phyloP scores from a whole-genome alignment of 768 basidiomycete species.

The Lactifluus rugatus region DNA sequence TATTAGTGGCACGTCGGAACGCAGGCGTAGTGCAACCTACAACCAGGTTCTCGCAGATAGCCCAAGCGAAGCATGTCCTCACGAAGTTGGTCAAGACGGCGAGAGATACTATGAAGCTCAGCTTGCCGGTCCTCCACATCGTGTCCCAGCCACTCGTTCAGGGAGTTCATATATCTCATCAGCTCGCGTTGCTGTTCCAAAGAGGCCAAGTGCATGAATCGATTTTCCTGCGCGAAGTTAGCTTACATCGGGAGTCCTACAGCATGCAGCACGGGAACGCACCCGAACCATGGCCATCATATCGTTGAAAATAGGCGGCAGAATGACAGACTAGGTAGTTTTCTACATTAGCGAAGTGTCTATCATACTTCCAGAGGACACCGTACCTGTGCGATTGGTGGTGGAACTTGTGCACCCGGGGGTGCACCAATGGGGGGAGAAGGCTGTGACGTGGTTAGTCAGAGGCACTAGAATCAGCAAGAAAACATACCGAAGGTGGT shows the following conservation, averaged over 20 bases:
- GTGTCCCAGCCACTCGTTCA: conserved; percentile 72
- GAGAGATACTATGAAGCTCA: conserved; percentile 57
- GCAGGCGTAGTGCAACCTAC: not conserved
- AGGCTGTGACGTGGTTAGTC: conserved; percentile 1
- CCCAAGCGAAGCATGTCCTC: conserved; percentile 36
- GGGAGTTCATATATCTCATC: conserved; percentile 65
- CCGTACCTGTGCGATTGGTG: conserved; percentile 21
- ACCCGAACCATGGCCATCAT: conserved; percentile 63
- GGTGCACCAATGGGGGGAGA: not conserved
- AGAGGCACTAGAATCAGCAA: not conserved
- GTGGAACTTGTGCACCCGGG: conserved; percentile 1
- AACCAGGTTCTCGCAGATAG: conserved; percentile 1
- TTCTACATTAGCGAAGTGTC: not conserved
- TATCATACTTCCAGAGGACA: not conserved
- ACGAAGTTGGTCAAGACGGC: conserved; percentile 44
- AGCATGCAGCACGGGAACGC: conserved; percentile 20
- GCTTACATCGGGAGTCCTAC: not conserved
- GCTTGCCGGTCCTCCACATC: conserved; percentile 73
- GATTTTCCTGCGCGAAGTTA: conserved; percentile 50
- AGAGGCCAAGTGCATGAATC: conserved; percentile 59
- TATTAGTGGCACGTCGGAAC: conserved; percentile 8
- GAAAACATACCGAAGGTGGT: not conserved
- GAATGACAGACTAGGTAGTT: conserved; percentile 41
- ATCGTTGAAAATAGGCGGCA: conserved; percentile 55
- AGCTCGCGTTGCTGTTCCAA: conserved; percentile 72